Evolutionary conservation across 768 basidiomycete genomes (phyloP), one percentile per base, ranked within the genome.

Genomic region (Podaxis sp.): DNA sequence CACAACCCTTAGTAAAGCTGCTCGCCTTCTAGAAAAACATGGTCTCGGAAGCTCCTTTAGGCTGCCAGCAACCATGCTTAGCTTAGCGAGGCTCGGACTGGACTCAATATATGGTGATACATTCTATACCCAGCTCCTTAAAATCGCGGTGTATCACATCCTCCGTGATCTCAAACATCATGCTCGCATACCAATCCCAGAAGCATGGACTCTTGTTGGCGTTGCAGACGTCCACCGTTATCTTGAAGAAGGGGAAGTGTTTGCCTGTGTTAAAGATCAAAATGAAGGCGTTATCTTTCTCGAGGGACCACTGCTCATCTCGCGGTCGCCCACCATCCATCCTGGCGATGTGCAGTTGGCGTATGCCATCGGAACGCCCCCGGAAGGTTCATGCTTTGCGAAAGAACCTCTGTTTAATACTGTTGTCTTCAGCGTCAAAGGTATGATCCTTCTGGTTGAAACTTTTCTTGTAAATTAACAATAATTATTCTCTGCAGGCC

Each of bases 311-410:
- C 74, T 84, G 3, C 66, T 87, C 44, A 78, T 90, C 40, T 87
- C 85, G 4, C 80, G 88, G 12, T 89, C 86, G 2, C 89, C 88
- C 0, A 83, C 82, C 1, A 88, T 88, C 30, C 88, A 89, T 67
- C 89, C 88, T 4, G 89, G 87, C 2, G 87, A 88, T 66, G 81
- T 87, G 12, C 86, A 84, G 68, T 69, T 86, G n/a, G 87, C 78
- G 1, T 66, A 69, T 15, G 88, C 87, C 1, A 87, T 90, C 30
- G 88, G 87, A 37, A 65, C 64, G n/a, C 88, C 88, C 0, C 84
- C 84, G 0, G 64, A 70, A 11, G 81, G 76, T 3, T 85, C 85
- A 6, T 82, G 82, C 51, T 88, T 84, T 66, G 78, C 64, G 3
- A 72, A 64, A 22, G 85, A 87, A 69, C 78, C 79, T 4, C 72